These are phyloP conservation scores for Mortierella sp. DNA, from an alignment of 371 early-diverging fungal genomes.

Conservation along the genomic window DNA sequence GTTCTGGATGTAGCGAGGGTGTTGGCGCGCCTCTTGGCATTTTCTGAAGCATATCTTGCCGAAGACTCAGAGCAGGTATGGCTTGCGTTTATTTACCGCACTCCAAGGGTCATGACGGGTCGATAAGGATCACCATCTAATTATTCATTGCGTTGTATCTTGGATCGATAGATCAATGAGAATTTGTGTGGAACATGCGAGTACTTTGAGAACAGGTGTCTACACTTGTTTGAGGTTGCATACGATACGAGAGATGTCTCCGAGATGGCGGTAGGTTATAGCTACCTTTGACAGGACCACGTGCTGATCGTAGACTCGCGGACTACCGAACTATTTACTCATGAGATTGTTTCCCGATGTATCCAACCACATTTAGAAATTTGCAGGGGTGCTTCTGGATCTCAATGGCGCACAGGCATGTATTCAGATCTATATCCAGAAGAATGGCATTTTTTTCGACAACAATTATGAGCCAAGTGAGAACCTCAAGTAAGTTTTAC, in stretches of 20 bases:
- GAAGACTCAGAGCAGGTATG: constrained; percentile 67
- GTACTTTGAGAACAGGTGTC: constrained; percentile 82
- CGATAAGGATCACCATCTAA: not conserved
- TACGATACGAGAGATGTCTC: constrained; percentile 74
- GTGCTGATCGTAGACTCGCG: not conserved
- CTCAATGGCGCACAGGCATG: constrained; percentile 85
- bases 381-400: constrained; percentile 75
- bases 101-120: not conserved
- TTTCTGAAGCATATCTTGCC: constrained; percentile 68
- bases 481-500: constrained; percentile 65
- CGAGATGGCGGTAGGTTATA: constrained; percentile 73
- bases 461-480: constrained; percentile 73
- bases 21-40: constrained; percentile 69
- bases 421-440: constrained; percentile 86
- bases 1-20: constrained; percentile 77
- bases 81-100: not conserved
- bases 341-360: not conserved
- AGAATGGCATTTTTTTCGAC: constrained; percentile 89
- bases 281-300: not conserved
- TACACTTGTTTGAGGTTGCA: constrained; percentile 86
- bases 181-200: constrained; percentile 77
- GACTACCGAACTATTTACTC: not conserved
- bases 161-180: constrained; percentile 60
- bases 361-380: constrained; percentile 56
- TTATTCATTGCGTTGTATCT: not conserved